phyloP scores from a whole-genome alignment of 192 early-diverging fungal species.

The Podila minutissima region DNA sequence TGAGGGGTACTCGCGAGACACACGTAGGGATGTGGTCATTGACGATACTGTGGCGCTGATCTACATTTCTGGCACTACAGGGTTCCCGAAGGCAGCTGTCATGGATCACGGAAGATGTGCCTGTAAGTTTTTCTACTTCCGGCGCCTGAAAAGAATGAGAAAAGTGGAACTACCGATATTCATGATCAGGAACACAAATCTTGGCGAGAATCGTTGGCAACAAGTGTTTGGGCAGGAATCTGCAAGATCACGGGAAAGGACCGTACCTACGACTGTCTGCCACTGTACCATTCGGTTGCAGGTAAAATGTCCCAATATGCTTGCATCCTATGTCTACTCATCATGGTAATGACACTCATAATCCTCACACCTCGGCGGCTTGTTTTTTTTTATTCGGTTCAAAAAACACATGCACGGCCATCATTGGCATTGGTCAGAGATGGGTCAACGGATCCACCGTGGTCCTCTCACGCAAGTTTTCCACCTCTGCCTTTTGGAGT shows the following conservation, averaged over 20 bases:
- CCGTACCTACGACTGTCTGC: conserved; percentile 66
- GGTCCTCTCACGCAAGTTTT: conserved; percentile 67
- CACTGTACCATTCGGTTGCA: conserved; percentile 71
- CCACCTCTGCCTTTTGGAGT: conserved; percentile 57
- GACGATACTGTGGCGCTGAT: conserved; percentile 50
- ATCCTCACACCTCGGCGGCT: not conserved
- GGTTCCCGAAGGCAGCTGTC: conserved; percentile 65
- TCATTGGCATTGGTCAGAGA: conserved; percentile 37
- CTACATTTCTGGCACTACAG: conserved; percentile 64
- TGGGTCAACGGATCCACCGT: conserved; percentile 54
- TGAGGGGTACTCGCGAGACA: conserved; percentile 18
- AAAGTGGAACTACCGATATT: not conserved
- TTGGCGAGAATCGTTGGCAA: conserved; percentile 30
- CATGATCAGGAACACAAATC: not conserved
- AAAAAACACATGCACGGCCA: conserved; percentile 6
- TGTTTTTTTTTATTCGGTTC: not conserved
- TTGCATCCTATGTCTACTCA: not conserved
- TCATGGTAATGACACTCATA: not conserved
- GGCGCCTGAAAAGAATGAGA: not conserved
- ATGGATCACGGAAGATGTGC: conserved; percentile 57
- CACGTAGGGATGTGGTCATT: not conserved
- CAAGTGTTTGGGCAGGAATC: conserved; percentile 9
- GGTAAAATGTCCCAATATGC: conserved; percentile 16
- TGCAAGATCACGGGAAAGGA: conserved; percentile 39
- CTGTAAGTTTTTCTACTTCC: conserved; percentile 1